Base-by-base conservation (phyloP, 257 asterid species). In the Solanum chaucha region DNA sequence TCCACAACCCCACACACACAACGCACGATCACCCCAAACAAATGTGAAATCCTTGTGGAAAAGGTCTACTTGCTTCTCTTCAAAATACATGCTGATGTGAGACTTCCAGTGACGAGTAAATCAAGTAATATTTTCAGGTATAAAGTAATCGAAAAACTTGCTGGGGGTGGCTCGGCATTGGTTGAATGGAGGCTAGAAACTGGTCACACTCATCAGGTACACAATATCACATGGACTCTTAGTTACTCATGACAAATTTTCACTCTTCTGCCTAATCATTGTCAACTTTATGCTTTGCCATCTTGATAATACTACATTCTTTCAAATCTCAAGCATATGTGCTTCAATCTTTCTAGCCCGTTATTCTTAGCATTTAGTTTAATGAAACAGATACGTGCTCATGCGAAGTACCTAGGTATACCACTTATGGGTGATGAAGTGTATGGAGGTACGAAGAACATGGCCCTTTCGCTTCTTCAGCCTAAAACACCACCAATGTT, bases 151-250 rank as follows among this genome's bases (percentile, higher is more conserved):
- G 99, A 96, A 92, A 89, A 92, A 83, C 99, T 95, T 84, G 99
- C 97, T 74, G 92, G 92, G 34, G 98, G 98, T 86, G 96, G 98
- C 87, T 92, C 98, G 44, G 96, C 98, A 81, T 89, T 96, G 93
- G 98, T 96, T 84, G 98, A 96, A 70, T 96, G 99, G 99, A 96
- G 95, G 89, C 90, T 96, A 82, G 99, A 96, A 93, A 96, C 99
- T 26, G 99, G 99, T 72, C 96, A 98, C 77, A 96, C 99, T 84
- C 99, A 96, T 91, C 99, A 95, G 98, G 99, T 96, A 86, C 40
- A 61, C 40, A 61, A 44, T 83, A 77, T 72, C 73, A 20, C 85
- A 78, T 85, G 34, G 28, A 61, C 78, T 77, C 46, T 46, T 36
- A 61, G 73, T 77, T 80, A 68, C 83, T 75, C 61, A n/a, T n/a